These are phyloP conservation scores for Rhizophagus sp. DNA, from an alignment of 192 early-diverging fungal genomes.

Conservation along the genomic window DNA sequence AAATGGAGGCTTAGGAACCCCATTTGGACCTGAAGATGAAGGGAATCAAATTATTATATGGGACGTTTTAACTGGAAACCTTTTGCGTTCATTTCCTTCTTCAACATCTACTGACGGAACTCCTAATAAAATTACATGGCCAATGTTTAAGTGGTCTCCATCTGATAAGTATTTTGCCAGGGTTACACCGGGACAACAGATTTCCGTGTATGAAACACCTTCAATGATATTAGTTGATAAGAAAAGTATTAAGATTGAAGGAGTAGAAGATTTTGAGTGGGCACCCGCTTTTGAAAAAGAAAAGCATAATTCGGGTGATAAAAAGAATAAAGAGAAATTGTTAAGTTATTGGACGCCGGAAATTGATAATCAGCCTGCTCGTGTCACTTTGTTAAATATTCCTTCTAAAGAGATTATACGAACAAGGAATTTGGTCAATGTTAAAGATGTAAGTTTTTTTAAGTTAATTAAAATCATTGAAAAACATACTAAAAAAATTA, in stretches of 20 bases:
- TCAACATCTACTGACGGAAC: slow-evolving; percentile 37
- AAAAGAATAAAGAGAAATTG: slow-evolving; percentile 61
- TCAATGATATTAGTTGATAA: slow-evolving; percentile 91
- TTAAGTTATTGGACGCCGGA: slow-evolving; percentile 97
- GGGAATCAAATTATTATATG: slow-evolving; percentile 83
- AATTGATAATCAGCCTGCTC: slow-evolving; percentile 92
- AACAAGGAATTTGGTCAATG: slow-evolving; percentile 98
- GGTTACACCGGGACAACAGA: slow-evolving; percentile 67
- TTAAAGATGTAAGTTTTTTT: slow-evolving; percentile 57
- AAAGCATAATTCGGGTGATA: slow-evolving; percentile 13
- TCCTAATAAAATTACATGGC: slow-evolving; percentile 77
- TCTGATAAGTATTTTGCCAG: slow-evolving; percentile 95
- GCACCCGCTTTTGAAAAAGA: slow-evolving; percentile 51
- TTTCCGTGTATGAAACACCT: slow-evolving; percentile 93
- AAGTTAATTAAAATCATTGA: not conserved
- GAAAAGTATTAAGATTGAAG: slow-evolving; percentile 87
- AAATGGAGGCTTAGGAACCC: slow-evolving; percentile 69
- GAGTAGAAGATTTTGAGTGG: slow-evolving; percentile 80
- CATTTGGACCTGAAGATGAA: slow-evolving; percentile 68
- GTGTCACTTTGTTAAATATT: slow-evolving; percentile 88
- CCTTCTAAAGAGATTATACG: slow-evolving; percentile 83
- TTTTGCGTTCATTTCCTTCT: slow-evolving; percentile 86
- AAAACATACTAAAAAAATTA: too few relatives aligned
- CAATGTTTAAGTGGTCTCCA: slow-evolving; percentile 96
- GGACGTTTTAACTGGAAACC: slow-evolving; percentile 84